These are phyloP conservation scores for Isoetes engelmannii DNA, from an alignment of 83 land plant species.

Conservation along the genomic window DNA sequence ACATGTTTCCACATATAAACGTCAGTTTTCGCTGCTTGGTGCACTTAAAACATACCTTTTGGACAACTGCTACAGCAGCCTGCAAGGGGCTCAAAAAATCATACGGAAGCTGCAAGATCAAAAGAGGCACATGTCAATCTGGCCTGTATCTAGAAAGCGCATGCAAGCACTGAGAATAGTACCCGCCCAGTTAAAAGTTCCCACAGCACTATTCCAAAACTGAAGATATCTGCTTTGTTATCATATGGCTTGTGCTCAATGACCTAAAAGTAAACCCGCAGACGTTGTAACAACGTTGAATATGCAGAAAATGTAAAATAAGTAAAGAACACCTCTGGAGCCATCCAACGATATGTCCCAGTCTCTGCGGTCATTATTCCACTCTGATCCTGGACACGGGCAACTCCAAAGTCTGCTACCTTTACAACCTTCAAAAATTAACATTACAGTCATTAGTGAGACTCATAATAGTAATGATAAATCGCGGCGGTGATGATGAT, in stretches of 20 bases:
- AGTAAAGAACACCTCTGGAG: constrained; percentile 64
- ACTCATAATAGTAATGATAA: background rate
- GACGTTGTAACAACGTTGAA: background rate
- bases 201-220: constrained; percentile 92
- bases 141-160: too few relatives aligned
- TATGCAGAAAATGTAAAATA: background rate
- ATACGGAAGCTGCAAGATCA: constrained; percentile 66
- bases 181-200: constrained; percentile 96
- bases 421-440: constrained; percentile 53
- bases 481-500: background rate
- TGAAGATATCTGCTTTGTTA: constrained; percentile 90
- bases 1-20: background rate
- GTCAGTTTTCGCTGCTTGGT: background rate
- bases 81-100: constrained; percentile 82
- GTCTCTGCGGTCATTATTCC: constrained; percentile 96
- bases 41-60: constrained; percentile 47
- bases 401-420: constrained; percentile 93
- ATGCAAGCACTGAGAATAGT: background rate
- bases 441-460: too few relatives aligned
- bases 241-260: constrained; percentile 98
- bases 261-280: constrained; percentile 38
- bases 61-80: constrained; percentile 92
- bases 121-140: background rate
- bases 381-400: constrained; percentile 72
- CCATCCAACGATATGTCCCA: constrained; percentile 95